Base-by-base conservation (phyloP, 192 early-diverging fungal species). In the Funneliformis geosporum region DNA sequence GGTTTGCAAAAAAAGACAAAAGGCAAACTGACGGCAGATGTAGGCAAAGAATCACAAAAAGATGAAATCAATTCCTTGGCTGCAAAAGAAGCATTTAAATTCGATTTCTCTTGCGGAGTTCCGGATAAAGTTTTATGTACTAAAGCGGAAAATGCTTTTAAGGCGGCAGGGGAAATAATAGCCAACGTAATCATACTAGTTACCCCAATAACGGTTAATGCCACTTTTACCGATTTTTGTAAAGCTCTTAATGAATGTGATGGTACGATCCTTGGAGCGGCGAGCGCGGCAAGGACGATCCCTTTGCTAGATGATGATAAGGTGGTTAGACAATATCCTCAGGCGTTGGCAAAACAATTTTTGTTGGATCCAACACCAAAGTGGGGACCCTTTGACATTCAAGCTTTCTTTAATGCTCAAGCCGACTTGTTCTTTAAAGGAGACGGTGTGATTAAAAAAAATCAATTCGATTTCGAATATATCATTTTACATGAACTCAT, bases 271-370 rank as follows among this genome's bases (percentile, higher is more conserved):
- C 50, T 55, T 55, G 84, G 85, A 25, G 73, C 73, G 27, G 81
- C 83, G 0, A 80, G 73, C 68, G 83, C 83, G 4, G 59, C 85
- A 12, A 71, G 82, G 44, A 81, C 81, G 8, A 72, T 82, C 69
- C 38, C 79, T 10, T 81, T 84, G 79, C 66, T 42, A 8, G 83
- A 84, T 46, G 60, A 50, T 5, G 85, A 86, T 47, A 79, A 79
- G n/a, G 64, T 81, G 60, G 76, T 69, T 38, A 42, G 85, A 27
- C 80, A 83, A 75, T 86, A 83, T 33, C 85, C 85, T 14, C 85
- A 86, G 62, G 81, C 81, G 12, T 40, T 83, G 27, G 44, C 84
- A 25, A 86, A 86, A 46, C 85, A 86, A 18, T 80, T 83, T 16
- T 77, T 60, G 16, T 25, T 79, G 14, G 5, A 77, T 23, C 14